Evolutionary conservation across 345 rosid genomes (phyloP).

Genomic region (Citrus cavaleriei): DNA sequence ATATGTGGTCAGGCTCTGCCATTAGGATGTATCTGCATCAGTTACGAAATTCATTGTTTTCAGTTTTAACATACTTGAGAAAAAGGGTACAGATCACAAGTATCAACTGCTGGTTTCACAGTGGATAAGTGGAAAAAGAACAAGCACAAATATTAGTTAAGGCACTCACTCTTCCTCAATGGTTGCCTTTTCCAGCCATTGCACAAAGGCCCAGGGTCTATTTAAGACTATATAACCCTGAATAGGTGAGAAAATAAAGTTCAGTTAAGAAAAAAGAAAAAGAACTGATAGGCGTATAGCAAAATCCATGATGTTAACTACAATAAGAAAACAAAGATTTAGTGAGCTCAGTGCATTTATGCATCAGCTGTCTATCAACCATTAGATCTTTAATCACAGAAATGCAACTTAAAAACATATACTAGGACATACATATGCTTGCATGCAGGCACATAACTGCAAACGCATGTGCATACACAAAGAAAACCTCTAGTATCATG

Average conservation of each 20-base stretch:
- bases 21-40: conserved; percentile 63
- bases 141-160: conserved; percentile 1
- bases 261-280: not conserved
- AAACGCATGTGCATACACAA: not conserved
- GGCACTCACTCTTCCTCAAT: conserved; percentile 62
- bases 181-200: conserved; percentile 69
- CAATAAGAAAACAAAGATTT: not conserved
- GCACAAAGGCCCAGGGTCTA: conserved; percentile 86
- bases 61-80: conserved; percentile 12
- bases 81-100: not conserved
- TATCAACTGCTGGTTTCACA: not conserved
- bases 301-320: not conserved
- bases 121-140: not conserved
- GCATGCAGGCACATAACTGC: not conserved
- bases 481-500: not conserved
- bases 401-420: not conserved
- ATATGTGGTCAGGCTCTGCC: conserved; percentile 86
- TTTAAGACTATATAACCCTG: conserved; percentile 80
- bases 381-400: not conserved
- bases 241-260: not conserved
- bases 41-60: conserved; percentile 18
- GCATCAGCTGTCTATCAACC: not conserved
- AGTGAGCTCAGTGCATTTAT: not conserved
- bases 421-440: not conserved
- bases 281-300: not conserved